Conservation (phyloP, 176 grass and related monocot genomes). For the Triticum timopheevii region DNA sequence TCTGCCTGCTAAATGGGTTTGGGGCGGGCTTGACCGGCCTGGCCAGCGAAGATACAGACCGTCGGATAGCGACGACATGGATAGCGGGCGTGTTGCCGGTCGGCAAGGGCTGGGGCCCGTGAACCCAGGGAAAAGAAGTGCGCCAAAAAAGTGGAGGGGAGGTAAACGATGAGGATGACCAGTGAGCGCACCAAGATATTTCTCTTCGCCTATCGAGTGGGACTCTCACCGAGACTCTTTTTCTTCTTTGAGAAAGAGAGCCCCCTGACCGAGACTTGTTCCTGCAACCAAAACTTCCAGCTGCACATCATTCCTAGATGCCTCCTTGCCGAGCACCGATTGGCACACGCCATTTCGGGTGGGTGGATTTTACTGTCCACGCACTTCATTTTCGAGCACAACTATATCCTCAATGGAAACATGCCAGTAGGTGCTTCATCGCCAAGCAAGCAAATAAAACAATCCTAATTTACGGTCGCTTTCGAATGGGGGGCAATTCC, state of each 20-base stretch:
- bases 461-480: not conserved
- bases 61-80: not conserved
- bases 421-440: not conserved
- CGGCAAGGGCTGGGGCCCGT: too few relatives aligned
- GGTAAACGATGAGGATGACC: too few relatives aligned
- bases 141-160: too few relatives aligned
- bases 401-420: not conserved
- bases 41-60: not conserved
- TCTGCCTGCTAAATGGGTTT: not conserved
- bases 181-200: not conserved
- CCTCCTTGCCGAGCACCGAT: not conserved
- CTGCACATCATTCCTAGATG: conserved; percentile 15
- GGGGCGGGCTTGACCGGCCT: not conserved
- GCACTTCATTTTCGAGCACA: not conserved
- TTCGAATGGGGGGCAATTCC: not conserved
- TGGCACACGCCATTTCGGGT: not conserved
- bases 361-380: not conserved
- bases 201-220: not conserved
- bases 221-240: not conserved
- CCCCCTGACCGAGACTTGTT: too few relatives aligned
- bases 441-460: not conserved
- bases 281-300: not conserved
- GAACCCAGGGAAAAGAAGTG: too few relatives aligned
- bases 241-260: too few relatives aligned
- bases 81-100: too few relatives aligned